Evolutionary conservation across 2,329 filamentous ascomycete genomes (phyloP), one percentile per base, ranked within the genome.

Genomic region (Stagonosporopsis rhizophila): DNA sequence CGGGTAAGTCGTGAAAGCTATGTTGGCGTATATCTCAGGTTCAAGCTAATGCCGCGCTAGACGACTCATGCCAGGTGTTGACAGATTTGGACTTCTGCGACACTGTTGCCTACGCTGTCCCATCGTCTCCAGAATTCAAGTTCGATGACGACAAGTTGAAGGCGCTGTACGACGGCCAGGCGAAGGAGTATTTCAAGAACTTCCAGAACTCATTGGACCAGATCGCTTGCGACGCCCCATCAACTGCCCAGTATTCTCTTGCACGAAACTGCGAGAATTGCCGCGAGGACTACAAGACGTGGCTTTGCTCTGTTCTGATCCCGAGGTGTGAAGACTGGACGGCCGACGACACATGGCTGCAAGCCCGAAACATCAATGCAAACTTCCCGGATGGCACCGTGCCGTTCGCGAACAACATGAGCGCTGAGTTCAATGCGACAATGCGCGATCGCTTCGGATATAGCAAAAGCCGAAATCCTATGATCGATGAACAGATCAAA

Each of bases 291-390:
- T 99, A 99, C 83, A 97, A 96, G 75, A 82, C 87, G 69, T 99
- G 95, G 95, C 87, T 99, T 19, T 99, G 95, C 79, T 90, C 91
- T 22, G 92, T 98, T 25, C 89, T 87, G 15, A 95, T 99, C 59
- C 95, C 95, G 1, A 90, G 93, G 27, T 99, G 95, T 79, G 89
- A 91, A 69, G 94, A 97, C 77, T 95, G 90, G 67, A 85, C 83
- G 46, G 85, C 82, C 44, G 68, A 74, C 1, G 79, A 81, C 14
- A 49, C 19, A 2, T 70, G 58, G 46, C 82, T 92, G 2, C 85
- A 87, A 58, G 80, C 83, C 19, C 89, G 95, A 41, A 95, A 94
- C 68, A 83, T 92, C 49, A 86, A 82, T 28, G 58, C 88, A 56
- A 67, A 83, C 0, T 94, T 93, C 66, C 83, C 89, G 17, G 89